Percentiles rank a stretch among this genome's conserved stretches.
Conservation (phyloP, 129 eudicot genomes). For the Tanacetum coccineum region DNA sequence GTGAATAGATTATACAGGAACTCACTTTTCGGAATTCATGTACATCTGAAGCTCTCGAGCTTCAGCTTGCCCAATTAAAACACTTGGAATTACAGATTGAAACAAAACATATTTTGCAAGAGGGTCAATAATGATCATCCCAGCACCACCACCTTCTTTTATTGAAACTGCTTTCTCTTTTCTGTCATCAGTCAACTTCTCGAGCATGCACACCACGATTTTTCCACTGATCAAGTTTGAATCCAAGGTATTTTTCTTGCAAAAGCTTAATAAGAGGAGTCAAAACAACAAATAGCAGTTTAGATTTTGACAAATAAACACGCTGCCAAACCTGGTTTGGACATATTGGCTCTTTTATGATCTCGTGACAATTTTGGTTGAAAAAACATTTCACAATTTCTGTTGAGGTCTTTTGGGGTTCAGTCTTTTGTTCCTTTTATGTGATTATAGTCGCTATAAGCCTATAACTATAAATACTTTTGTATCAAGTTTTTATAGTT, state of each 20-base stretch:
- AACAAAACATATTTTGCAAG: conserved; percentile 26
- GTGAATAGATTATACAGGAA: neutral
- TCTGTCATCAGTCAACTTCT: conserved; percentile 27
- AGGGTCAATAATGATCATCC: conserved; percentile 53
- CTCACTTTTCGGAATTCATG: conserved; percentile 47
- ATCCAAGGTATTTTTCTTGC: conserved; percentile 51
- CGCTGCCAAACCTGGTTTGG: neutral
- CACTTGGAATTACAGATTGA: conserved; percentile 37
- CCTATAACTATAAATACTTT: too few relatives aligned
- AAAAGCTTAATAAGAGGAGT: conserved; percentile 40
- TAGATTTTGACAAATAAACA: neutral
- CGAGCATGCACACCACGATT: conserved; percentile 58
- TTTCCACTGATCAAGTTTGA: conserved; percentile 50
- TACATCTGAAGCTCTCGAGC: conserved; percentile 45
- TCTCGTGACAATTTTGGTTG: neutral
- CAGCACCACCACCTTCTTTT: conserved; percentile 57
- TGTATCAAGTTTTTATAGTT: neutral
- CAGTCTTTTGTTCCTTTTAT: too few relatives aligned
- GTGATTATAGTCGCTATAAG: too few relatives aligned
- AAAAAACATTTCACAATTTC: neutral
- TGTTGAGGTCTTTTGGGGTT: too few relatives aligned
- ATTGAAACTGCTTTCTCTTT: conserved; percentile 34
- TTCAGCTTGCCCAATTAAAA: conserved; percentile 42
- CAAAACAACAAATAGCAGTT: neutral
- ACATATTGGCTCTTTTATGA: neutral